Conservation (phyloP, 2,329 filamentous ascomycete genomes). For the Colletotrichum cordylinicola region DNA sequence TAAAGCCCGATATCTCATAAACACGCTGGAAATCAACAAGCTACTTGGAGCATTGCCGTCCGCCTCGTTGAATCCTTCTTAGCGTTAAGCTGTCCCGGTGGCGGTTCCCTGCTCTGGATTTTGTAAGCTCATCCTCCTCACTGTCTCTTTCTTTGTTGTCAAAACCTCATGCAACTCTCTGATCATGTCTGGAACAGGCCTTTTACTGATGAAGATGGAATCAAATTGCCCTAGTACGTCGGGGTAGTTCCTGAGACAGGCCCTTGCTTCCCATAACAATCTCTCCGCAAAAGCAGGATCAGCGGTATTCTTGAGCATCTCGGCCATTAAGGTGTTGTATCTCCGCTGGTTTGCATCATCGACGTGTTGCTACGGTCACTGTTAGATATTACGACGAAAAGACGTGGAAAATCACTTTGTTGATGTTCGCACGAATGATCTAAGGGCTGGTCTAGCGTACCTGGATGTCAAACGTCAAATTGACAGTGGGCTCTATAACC, state of each 20-base stretch:
- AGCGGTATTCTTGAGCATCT: slow-evolving; percentile 6
- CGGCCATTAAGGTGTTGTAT: slow-evolving; percentile 14
- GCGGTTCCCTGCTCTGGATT: neutral
- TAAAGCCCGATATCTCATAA: neutral
- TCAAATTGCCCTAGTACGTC: neutral
- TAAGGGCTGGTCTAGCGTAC: neutral
- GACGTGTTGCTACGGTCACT: neutral
- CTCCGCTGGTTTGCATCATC: slow-evolving; percentile 12
- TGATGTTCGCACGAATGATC: neutral
- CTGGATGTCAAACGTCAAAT: slow-evolving; percentile 14
- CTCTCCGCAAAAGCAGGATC: slow-evolving; percentile 9
- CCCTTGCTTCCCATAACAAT: slow-evolving; percentile 10
- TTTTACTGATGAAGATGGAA: neutral
- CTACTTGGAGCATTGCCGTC: neutral
- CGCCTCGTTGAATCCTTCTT: neutral
- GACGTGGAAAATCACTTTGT: neutral
- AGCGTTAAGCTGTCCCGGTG: neutral
- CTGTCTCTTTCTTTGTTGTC: slow-evolving; percentile 1
- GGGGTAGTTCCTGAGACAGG: neutral
- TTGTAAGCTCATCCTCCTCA: slow-evolving; percentile 4
- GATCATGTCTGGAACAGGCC: neutral
- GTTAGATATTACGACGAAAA: neutral
- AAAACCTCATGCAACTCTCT: slow-evolving; percentile 10
- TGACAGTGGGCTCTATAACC: slow-evolving; percentile 2
- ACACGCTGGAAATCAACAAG: neutral